Conservation (phyloP, 2,329 filamentous ascomycete species). For the Neofusicoccum cordaticola region DNA sequence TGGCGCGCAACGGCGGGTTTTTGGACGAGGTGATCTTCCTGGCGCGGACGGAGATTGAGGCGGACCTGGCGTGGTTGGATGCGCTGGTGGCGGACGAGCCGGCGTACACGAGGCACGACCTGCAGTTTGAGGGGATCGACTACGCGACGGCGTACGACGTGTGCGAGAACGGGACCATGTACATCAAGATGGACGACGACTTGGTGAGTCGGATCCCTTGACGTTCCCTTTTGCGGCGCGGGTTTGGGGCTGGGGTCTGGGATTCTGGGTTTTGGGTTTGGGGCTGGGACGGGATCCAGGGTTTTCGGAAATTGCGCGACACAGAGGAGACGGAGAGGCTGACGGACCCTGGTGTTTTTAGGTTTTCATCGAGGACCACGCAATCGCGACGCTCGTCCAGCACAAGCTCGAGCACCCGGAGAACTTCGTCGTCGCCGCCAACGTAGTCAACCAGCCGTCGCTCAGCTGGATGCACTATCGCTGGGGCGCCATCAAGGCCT, state of each 20-base stretch:
- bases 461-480: constrained; percentile 56
- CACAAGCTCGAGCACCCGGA: constrained; percentile 53
- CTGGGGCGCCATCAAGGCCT: constrained; percentile 52
- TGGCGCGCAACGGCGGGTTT: constrained; percentile 39
- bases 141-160: constrained; percentile 22
- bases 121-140: constrained; percentile 21
- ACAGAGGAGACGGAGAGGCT: not conserved
- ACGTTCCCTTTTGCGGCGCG: not conserved
- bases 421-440: constrained; percentile 53
- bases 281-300: not conserved
- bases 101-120: constrained; percentile 28
- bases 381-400: constrained; percentile 54
- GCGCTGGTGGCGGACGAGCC: constrained; percentile 29
- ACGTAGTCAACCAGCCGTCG: constrained; percentile 57
- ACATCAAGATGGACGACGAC: constrained; percentile 46
- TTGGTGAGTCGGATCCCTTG: constrained; percentile 22
- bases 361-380: constrained; percentile 43
- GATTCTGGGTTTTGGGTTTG: not conserved
- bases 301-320: not conserved
- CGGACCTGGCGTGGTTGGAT: constrained; percentile 38
- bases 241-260: not conserved
- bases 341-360: constrained; percentile 8
- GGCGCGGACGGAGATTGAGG: constrained; percentile 36
- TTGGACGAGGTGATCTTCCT: constrained; percentile 45
- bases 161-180: constrained; percentile 30